These are phyloP conservation scores for Lineolata rhizophorae DNA, from an alignment of 495 filamentous ascomycete genomes.

Conservation along the genomic window DNA sequence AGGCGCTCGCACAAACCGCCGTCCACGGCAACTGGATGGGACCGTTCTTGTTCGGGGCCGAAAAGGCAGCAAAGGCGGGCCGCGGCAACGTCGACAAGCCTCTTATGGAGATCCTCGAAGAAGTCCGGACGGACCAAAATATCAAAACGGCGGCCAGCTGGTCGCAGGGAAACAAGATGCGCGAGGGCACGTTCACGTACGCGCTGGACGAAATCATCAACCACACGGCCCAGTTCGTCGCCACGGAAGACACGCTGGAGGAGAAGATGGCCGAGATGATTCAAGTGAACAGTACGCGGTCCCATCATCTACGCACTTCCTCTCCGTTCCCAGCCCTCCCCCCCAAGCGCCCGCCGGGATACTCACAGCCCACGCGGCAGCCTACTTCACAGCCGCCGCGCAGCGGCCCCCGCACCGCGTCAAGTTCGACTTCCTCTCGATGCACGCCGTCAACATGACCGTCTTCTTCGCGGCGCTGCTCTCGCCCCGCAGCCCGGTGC, in stretches of 20 bases:
- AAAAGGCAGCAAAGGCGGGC: slow-evolving; percentile 24
- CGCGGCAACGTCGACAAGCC: slow-evolving; percentile 19
- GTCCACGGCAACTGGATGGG: slow-evolving; percentile 32
- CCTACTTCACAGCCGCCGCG: slow-evolving; percentile 40
- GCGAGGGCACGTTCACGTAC: slow-evolving; percentile 39
- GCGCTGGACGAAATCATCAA: slow-evolving; percentile 40
- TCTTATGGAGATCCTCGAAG: slow-evolving; percentile 35
- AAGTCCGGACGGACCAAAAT: slow-evolving; percentile 30
- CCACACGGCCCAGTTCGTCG: slow-evolving; percentile 32
- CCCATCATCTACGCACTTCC: no score
- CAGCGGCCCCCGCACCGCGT: slow-evolving; percentile 37
- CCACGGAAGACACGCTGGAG: slow-evolving; percentile 39
- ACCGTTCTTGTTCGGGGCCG: slow-evolving; percentile 27
- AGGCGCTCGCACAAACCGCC: slow-evolving; percentile 56
- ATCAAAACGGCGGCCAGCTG: slow-evolving; percentile 26
- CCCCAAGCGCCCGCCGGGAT: no score
- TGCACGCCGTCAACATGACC: slow-evolving; percentile 41
- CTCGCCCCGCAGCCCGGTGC: slow-evolving; percentile 15
- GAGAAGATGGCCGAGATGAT: slow-evolving; percentile 57
- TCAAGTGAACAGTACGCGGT: slow-evolving; percentile 29
- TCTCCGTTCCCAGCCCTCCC: no score
- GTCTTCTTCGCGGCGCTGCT: slow-evolving; percentile 40
- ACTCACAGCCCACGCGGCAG: slow-evolving; percentile 7
- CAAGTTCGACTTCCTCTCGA: slow-evolving; percentile 68
- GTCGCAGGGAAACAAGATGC: slow-evolving; percentile 37